These are phyloP conservation scores for Zostera marina DNA, from an alignment of 116 monocot species.

Conservation along the genomic window DNA sequence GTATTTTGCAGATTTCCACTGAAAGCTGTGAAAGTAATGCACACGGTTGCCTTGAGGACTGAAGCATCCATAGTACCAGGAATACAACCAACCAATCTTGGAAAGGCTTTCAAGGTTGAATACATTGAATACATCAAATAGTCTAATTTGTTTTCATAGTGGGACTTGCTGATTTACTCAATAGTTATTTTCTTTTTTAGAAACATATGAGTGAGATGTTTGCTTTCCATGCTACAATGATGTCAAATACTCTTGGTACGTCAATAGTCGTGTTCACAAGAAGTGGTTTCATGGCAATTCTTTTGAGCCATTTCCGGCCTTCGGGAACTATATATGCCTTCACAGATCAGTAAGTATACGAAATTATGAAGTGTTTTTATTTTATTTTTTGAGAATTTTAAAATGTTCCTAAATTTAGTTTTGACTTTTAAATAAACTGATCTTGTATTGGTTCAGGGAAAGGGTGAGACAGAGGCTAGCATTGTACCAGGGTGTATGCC, in stretches of 20 bases:
- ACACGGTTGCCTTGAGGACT: conserved; percentile 90
- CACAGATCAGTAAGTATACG: conserved; percentile 64
- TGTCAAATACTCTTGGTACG: conserved; percentile 95
- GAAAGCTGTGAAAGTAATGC: conserved; percentile 99
- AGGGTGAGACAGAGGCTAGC: conserved; percentile 91
- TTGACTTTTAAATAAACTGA: neutral
- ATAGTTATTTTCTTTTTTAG: conserved; percentile 24
- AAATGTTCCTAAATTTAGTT: neutral
- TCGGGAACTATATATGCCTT: conserved; percentile 98
- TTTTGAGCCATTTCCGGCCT: conserved; percentile 89
- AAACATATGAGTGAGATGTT: conserved; percentile 99
- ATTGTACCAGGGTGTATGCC: conserved; percentile 93
- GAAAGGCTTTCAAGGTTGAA: conserved; percentile 82
- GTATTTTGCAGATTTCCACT: conserved; percentile 58
- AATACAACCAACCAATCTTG: conserved; percentile 65
- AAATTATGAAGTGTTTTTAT: neutral
- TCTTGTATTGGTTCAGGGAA: conserved; percentile 33
- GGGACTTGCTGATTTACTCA: neutral
- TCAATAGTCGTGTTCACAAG: conserved; percentile 96
- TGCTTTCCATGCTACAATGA: conserved; percentile 97
- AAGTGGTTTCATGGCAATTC: conserved; percentile 91
- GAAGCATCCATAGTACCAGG: conserved; percentile 73
- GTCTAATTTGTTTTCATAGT: neutral
- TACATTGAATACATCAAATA: neutral
- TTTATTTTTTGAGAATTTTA: neutral